Percentiles rank a stretch among this genome's conserved stretches.
These are phyloP conservation scores for Euphorbia schlechtendalii DNA, from an alignment of 441 rosid genomes.

Conservation along the genomic window DNA sequence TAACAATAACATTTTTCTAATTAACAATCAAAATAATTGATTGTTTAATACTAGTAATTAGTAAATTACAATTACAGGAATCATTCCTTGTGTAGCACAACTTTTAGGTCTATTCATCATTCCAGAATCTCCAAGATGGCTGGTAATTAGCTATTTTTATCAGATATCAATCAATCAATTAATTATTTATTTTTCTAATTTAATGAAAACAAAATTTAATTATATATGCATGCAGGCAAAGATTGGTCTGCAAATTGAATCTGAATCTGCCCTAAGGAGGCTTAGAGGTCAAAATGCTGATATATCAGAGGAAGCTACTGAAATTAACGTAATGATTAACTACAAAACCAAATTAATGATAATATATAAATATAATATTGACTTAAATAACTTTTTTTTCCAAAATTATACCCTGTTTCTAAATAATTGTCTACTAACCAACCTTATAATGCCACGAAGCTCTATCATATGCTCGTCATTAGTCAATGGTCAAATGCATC, in stretches of 20 bases:
- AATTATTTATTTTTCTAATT: neutral
- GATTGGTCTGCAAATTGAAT: constrained; percentile 41
- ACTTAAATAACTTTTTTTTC: too few species aligned
- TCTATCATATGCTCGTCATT: too few species aligned
- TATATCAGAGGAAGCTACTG: constrained; percentile 44
- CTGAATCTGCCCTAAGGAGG: constrained; percentile 35
- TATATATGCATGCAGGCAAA: constrained; percentile 36
- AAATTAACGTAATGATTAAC: constrained; percentile 37
- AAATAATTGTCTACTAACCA: too few species aligned
- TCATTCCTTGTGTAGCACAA: constrained; percentile 39
- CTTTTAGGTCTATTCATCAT: constrained; percentile 38
- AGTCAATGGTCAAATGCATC: too few species aligned
- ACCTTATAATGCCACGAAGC: too few species aligned
- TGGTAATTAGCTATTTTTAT: constrained; percentile 36
- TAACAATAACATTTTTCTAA: too few species aligned
- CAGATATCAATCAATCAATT: neutral
- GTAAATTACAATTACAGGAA: constrained; percentile 25
- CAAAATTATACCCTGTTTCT: too few species aligned
- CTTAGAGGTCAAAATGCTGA: constrained; percentile 47
- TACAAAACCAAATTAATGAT: too few species aligned
- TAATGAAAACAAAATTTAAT: neutral
- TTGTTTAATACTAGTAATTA: too few species aligned
- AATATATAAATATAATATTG: too few species aligned
- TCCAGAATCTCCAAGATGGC: constrained; percentile 71
- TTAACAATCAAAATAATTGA: too few species aligned